A percentile compares a stretch with the other conserved stretches of the same genome.
Conservation (phyloP, 305 asterid genomes). For the Petunia hybrid region DNA sequence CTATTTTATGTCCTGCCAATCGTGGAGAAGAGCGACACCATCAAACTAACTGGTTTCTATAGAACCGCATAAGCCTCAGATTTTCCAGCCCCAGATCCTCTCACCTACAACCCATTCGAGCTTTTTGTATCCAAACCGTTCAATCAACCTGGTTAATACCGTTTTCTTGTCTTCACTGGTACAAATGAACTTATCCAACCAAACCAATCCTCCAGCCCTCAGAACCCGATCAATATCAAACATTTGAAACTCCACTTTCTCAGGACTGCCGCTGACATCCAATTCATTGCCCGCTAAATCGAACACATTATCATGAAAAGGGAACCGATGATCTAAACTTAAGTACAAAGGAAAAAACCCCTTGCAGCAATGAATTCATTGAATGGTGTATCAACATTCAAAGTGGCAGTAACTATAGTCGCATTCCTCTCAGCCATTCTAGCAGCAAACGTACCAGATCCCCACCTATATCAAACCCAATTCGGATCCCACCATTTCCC, state of each 20-base stretch:
- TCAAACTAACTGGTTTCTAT: constrained; percentile 83
- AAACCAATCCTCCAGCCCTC: constrained; percentile 82
- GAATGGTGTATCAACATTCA: constrained; percentile 85
- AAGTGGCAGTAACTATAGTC: constrained; percentile 68
- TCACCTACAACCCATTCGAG: constrained; percentile 95
- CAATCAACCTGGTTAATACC: constrained; percentile 74
- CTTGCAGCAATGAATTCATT: constrained; percentile 89
- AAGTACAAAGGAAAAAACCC: constrained; percentile 81
- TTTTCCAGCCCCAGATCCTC: constrained; percentile 70
- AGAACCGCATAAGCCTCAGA: constrained; percentile 85
- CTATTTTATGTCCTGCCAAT: background rate
- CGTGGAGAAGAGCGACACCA: background rate
- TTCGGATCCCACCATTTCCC: constrained; percentile 73
- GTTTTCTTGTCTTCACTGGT: constrained; percentile 69
- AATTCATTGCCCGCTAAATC: constrained; percentile 78
- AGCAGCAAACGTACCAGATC: constrained; percentile 93
- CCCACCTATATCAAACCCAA: constrained; percentile 92
- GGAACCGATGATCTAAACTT: constrained; percentile 90
- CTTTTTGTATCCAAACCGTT: constrained; percentile 83
- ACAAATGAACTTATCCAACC: constrained; percentile 84
- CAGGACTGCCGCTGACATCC: constrained; percentile 71
- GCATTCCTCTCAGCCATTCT: constrained; percentile 88
- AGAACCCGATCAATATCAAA: constrained; percentile 88
- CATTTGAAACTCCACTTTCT: constrained; percentile 90
- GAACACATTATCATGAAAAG: constrained; percentile 73